These are phyloP conservation scores for Pleurozium schreberi DNA, from an alignment of 225 moss, liverwort and hornwort genomes.

Conservation along the genomic window DNA sequence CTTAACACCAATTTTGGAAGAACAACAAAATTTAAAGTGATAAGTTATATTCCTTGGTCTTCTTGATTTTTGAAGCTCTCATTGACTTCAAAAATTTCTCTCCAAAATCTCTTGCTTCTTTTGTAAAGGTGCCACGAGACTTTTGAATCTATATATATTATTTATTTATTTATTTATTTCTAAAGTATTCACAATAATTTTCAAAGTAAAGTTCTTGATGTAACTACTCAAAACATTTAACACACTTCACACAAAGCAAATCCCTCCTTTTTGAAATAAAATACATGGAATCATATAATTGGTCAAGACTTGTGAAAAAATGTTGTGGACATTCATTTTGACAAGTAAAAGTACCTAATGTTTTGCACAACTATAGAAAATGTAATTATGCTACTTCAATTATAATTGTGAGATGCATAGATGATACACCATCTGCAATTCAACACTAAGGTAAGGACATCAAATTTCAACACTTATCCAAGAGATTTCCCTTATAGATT, in stretches of 20 bases:
- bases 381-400: not conserved
- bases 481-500: not conserved
- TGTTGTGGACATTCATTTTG: not conserved
- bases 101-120: not conserved
- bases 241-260: not conserved
- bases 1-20: too few species aligned
- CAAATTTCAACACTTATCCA: not conserved
- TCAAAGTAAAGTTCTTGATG: not conserved
- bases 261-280: not conserved
- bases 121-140: not conserved
- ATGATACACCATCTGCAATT: not conserved
- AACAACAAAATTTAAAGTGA: too few species aligned
- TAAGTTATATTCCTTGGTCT: not conserved
- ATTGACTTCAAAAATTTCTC: not conserved
- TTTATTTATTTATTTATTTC: too few species aligned
- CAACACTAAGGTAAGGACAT: too few species aligned
- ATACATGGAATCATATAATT: not conserved
- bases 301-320: not conserved
- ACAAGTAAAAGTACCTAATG: not conserved
- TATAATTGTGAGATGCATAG: not conserved
- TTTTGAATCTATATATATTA: too few species aligned
- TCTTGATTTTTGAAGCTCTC: not conserved
- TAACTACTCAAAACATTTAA: too few species aligned
- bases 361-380: not conserved
- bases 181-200: not conserved